Base-by-base conservation (phyloP, 202 grass and related monocot genomes). In the Musa balbisiana region DNA sequence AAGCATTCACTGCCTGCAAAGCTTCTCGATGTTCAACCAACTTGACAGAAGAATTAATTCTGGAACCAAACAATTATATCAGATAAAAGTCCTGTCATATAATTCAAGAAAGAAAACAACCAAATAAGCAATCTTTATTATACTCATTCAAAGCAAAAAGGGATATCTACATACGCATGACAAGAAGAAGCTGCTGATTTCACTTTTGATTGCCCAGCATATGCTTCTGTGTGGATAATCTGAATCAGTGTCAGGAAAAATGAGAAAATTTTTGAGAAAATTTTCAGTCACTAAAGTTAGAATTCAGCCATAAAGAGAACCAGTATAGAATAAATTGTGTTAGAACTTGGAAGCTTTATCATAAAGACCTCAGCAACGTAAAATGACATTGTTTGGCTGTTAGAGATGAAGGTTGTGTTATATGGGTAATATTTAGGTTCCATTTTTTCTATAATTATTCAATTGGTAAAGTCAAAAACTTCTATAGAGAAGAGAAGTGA, bases 181-280 rank as follows among this genome's bases (percentile, higher is more conserved):
- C 94, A 98, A 82, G 94, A 55, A 79, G 89, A 81, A 86, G 90
- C 90, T 9, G 94, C 94, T 80, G 90, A 98, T 76, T 93, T 86
- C 78, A 98, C 94, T 81, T 97, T 97, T 29, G 84, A 72, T 77
- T 83, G 76, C 25, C 86, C 94, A 83, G 89, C 75, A 77, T 89
- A 91, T 76, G 83, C 81, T 87, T 97, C 94, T 79, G 82, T 84
- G 81, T 97, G 94, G 53, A 98, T 98, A 59, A 98, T 91, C 90
- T 98, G 65, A 81, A 82, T 79, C 55, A 80, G 83, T 85, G 64
- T 50, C 70, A 74, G 19, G 52, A 17, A 67, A 64, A 33, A 67
- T 67, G 17, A 60, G 56, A 19, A 43, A 43, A n/a, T 19, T 60
- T 60, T 60, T 6, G 17, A 60, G 56, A 19, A 43, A 43, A n/a